These are phyloP conservation scores for Phytophthora idaei DNA, from an alignment of 352 stramenopile species.

Conservation along the genomic window DNA sequence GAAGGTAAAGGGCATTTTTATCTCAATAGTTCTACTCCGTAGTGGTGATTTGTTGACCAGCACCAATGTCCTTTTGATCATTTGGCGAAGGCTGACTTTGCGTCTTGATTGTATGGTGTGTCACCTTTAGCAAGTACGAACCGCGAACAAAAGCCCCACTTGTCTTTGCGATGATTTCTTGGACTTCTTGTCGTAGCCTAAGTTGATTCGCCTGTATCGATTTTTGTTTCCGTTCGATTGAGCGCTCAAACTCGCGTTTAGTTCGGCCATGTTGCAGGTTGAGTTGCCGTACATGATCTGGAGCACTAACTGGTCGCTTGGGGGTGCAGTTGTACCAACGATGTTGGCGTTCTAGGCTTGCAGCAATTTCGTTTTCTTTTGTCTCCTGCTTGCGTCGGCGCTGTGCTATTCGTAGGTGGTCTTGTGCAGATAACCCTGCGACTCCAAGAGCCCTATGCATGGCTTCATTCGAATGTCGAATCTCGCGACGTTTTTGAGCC, in stretches of 20 bases:
- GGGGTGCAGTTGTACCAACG: slow-evolving; percentile 45
- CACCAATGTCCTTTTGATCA: neutral
- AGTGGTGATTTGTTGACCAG: neutral
- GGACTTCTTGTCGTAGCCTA: slow-evolving; percentile 35
- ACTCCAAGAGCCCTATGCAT: slow-evolving; percentile 52
- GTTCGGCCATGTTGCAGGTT: slow-evolving; percentile 2
- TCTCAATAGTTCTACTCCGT: neutral
- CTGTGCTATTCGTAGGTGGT: slow-evolving; percentile 40
- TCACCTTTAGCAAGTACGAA: slow-evolving; percentile 50
- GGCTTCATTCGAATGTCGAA: slow-evolving; percentile 43
- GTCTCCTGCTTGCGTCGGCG: slow-evolving; percentile 23
- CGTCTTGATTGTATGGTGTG: slow-evolving; percentile 2
- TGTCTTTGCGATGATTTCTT: slow-evolving; percentile 28
- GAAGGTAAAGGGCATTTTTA: neutral
- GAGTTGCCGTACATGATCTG: slow-evolving; percentile 27
- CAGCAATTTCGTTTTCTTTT: slow-evolving; percentile 20
- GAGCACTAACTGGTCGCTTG: slow-evolving; percentile 8
- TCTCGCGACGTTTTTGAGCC: slow-evolving; percentile 34
- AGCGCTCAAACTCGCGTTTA: slow-evolving; percentile 10
- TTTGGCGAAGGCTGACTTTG: slow-evolving; percentile 1
- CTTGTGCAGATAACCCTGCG: slow-evolving; percentile 35
- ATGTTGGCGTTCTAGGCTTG: slow-evolving; percentile 31
- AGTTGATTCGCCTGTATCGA: slow-evolving; percentile 16
- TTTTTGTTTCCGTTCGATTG: slow-evolving; percentile 10
- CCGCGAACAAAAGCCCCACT: slow-evolving; percentile 44